These are phyloP conservation scores for Boletus rubescentipes DNA, from an alignment of 768 basidiomycete genomes.

Conservation along the genomic window DNA sequence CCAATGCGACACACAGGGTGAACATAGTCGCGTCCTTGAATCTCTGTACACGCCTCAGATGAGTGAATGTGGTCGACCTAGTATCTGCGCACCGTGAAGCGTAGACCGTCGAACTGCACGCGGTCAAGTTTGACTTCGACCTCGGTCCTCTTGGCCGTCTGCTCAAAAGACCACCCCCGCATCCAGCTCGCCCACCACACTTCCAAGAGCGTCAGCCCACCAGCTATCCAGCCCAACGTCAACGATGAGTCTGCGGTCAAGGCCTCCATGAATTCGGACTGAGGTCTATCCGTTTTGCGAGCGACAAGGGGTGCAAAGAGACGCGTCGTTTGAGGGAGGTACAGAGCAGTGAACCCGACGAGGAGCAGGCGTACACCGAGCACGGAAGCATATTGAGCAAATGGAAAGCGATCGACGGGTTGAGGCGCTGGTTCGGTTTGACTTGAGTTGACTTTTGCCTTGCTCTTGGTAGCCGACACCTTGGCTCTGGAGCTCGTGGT, in stretches of 20 bases:
- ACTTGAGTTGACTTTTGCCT: background rate
- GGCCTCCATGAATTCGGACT: slow-evolving; percentile 65
- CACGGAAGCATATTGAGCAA: slow-evolving; percentile 60
- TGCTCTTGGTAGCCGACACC: background rate
- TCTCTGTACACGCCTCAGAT: slow-evolving; percentile 38
- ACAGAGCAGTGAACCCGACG: slow-evolving; percentile 62
- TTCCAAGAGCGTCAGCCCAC: slow-evolving; percentile 55
- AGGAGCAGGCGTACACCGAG: slow-evolving; percentile 69
- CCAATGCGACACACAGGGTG: slow-evolving; percentile 49
- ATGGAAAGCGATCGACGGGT: slow-evolving; percentile 40
- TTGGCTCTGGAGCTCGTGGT: background rate
- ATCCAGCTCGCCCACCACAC: slow-evolving; percentile 75
- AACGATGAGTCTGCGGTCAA: slow-evolving; percentile 59
- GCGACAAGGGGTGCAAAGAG: slow-evolving; percentile 39
- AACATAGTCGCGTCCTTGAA: slow-evolving; percentile 49
- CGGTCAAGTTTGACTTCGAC: slow-evolving; percentile 45
- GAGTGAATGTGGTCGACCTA: background rate
- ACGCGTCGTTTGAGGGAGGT: slow-evolving; percentile 63
- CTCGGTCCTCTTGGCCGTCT: slow-evolving; percentile 39
- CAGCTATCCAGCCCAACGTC: slow-evolving; percentile 57
- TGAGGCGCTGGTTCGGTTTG: background rate
- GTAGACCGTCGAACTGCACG: slow-evolving; percentile 37
- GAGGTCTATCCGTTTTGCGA: slow-evolving; percentile 55
- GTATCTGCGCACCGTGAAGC: slow-evolving; percentile 38
- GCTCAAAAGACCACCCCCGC: slow-evolving; percentile 54